A percentile compares a stretch with the other conserved stretches of the same genome.
These are phyloP conservation scores for Zarea fungicola DNA, from an alignment of 2,329 filamentous ascomycete genomes.

Conservation along the genomic window DNA sequence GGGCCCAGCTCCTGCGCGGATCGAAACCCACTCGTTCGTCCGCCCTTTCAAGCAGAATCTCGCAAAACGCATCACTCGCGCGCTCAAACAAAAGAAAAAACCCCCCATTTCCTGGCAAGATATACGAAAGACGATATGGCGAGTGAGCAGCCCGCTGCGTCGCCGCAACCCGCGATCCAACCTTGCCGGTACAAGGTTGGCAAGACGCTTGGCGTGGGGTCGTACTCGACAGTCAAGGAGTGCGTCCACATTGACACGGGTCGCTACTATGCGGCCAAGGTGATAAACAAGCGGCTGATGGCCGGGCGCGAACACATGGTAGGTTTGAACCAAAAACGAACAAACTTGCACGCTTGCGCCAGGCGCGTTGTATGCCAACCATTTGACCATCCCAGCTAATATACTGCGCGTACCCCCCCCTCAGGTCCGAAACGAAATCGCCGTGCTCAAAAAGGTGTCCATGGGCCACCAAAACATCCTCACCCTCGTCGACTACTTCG, in stretches of 20 bases:
- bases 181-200: slow-evolving; percentile 98
- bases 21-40: too few relatives aligned
- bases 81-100: background rate
- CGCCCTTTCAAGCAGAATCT: too few relatives aligned
- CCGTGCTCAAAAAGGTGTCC: slow-evolving; percentile 93
- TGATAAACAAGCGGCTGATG: slow-evolving; percentile 99
- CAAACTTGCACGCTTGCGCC: too few relatives aligned
- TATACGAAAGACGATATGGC: slow-evolving; percentile 20
- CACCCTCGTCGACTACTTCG: slow-evolving; percentile 97
- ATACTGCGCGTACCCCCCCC: background rate
- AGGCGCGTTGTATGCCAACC: too few relatives aligned
- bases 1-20: too few relatives aligned
- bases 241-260: slow-evolving; percentile 98
- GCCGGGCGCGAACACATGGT: slow-evolving; percentile 98
- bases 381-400: too few relatives aligned
- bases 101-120: too few relatives aligned
- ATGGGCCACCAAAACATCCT: slow-evolving; percentile 99
- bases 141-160: slow-evolving; percentile 21
- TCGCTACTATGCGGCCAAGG: slow-evolving; percentile 96
- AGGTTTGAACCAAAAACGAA: slow-evolving; percentile 23
- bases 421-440: slow-evolving; percentile 97
- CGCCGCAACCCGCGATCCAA: slow-evolving; percentile 63
- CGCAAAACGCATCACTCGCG: too few relatives aligned
- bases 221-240: slow-evolving; percentile 97
- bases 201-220: slow-evolving; percentile 93